Conservation (phyloP, 495 filamentous ascomycete genomes). For the Lasiosphaeria hispida region DNA sequence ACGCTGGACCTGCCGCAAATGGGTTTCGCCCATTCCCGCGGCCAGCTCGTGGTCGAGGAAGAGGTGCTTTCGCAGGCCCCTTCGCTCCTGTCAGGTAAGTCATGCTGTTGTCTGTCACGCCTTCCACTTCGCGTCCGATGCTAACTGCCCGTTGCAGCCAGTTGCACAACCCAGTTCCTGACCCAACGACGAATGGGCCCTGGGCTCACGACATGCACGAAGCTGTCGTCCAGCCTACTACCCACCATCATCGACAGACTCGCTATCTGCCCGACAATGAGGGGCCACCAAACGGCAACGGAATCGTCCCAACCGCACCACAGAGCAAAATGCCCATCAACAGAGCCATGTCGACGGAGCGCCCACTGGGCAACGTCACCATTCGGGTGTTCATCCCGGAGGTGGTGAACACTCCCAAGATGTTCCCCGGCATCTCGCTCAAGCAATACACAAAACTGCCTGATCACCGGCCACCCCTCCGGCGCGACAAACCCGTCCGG, state of each 20-base stretch:
- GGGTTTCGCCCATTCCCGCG: slow-evolving; percentile 70
- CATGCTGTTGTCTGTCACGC: slow-evolving; percentile 4
- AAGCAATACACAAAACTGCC: slow-evolving; percentile 90
- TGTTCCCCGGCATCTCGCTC: slow-evolving; percentile 69
- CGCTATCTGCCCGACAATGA: slow-evolving; percentile 38
- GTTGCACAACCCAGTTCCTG: slow-evolving; percentile 42
- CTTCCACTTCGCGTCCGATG: slow-evolving; percentile 6
- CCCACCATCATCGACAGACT: slow-evolving; percentile 30
- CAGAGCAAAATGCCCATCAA: slow-evolving; percentile 50
- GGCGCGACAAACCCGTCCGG: slow-evolving; percentile 94
- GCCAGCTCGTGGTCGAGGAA: slow-evolving; percentile 50
- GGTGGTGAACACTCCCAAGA: slow-evolving; percentile 67
- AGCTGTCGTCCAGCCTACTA: slow-evolving; percentile 55
- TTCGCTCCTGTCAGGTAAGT: slow-evolving; percentile 60
- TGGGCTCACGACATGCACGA: slow-evolving; percentile 98
- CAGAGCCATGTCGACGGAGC: slow-evolving; percentile 56
- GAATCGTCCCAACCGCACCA: slow-evolving; percentile 43
- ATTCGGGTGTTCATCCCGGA: slow-evolving; percentile 72
- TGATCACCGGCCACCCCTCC: slow-evolving; percentile 89
- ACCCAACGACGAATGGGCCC: slow-evolving; percentile 62
- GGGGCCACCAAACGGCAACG: slow-evolving; percentile 46
- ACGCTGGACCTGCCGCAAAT: slow-evolving; percentile 69
- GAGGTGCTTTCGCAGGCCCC: slow-evolving; percentile 50
- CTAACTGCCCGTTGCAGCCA: slow-evolving; percentile 44
- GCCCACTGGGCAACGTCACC: slow-evolving; percentile 71